Evolutionary conservation across 352 stramenopile genomes (phyloP).

Genomic region (Pythium utonaiense): DNA sequence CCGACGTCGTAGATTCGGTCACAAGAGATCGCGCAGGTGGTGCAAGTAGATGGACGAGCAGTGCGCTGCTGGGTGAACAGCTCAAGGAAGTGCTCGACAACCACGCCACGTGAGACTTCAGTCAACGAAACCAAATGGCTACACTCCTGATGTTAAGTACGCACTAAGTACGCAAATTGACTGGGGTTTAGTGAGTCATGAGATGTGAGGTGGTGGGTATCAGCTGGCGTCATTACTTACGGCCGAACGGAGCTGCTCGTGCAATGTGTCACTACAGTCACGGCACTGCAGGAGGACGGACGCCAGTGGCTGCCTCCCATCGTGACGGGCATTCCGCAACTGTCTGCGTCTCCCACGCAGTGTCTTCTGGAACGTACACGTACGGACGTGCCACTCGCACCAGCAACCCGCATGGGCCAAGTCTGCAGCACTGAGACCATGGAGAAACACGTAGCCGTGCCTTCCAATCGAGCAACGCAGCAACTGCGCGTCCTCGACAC

Average conservation of each 20-base stretch:
- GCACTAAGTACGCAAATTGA: not conserved
- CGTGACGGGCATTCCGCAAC: not conserved
- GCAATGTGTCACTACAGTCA: not conserved
- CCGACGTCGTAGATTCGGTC: conserved; percentile 22
- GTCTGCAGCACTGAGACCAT: not conserved
- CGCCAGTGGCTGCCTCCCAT: too few species aligned
- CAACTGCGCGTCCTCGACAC: not conserved
- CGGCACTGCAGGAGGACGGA: too few species aligned
- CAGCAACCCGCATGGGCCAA: not conserved
- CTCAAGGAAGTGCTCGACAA: conserved; percentile 1
- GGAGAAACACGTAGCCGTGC: not conserved
- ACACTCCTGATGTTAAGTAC: not conserved
- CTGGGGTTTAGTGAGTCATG: not conserved
- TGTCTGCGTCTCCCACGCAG: not conserved
- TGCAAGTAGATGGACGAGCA: not conserved
- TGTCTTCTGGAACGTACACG: too few species aligned
- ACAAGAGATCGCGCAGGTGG: too few species aligned
- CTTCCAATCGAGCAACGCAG: not conserved
- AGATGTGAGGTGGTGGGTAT: not conserved
- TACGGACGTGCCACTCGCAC: too few species aligned
- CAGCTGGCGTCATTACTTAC: conserved; percentile 2
- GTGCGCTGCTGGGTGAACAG: conserved; percentile 1
- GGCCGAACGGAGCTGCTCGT: not conserved
- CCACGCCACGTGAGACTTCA: not conserved
- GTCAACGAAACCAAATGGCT: not conserved